Conservation (phyloP, 805 yeast genomes). For the Kodamaea hsintzibuensis region DNA sequence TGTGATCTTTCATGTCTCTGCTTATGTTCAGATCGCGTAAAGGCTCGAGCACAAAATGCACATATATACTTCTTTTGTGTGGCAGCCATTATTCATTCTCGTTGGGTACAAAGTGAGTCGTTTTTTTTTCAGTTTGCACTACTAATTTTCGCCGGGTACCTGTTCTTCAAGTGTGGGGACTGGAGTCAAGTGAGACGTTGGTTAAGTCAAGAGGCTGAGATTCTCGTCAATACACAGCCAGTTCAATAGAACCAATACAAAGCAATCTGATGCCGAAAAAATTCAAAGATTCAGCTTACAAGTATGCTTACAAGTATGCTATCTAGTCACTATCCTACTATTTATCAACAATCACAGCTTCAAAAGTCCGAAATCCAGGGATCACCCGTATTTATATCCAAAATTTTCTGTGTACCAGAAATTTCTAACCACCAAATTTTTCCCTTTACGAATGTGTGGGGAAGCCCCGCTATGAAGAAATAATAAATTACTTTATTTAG, state of each 20-base stretch:
- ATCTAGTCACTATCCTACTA: not conserved
- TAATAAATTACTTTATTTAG: not conserved
- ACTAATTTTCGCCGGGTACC: too few relatives aligned
- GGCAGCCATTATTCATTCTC: conserved; percentile 16
- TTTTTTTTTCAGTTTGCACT: too few relatives aligned
- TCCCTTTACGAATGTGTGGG: conserved; percentile 3
- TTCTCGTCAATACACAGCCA: too few relatives aligned
- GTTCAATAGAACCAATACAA: not conserved
- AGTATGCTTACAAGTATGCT: not conserved
- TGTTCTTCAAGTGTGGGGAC: too few relatives aligned
- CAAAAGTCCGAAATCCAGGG: conserved; percentile 1
- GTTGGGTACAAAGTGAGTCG: not conserved
- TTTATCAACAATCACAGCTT: not conserved
- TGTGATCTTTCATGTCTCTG: conserved; percentile 93
- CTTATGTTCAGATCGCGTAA: conserved; percentile 92
- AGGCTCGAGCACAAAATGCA: conserved; percentile 81
- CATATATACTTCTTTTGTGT: conserved; percentile 71
- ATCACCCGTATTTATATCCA: conserved; percentile 1
- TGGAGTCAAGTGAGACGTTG: too few relatives aligned
- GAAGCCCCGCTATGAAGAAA: not conserved
- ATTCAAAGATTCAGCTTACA: not conserved
- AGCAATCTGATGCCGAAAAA: not conserved
- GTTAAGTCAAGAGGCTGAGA: too few relatives aligned
- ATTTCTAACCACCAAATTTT: not conserved
- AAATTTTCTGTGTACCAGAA: not conserved